Evolutionary conservation across 148 eudicot species (phyloP).

Genomic region (Vaccinium corymbosum): DNA sequence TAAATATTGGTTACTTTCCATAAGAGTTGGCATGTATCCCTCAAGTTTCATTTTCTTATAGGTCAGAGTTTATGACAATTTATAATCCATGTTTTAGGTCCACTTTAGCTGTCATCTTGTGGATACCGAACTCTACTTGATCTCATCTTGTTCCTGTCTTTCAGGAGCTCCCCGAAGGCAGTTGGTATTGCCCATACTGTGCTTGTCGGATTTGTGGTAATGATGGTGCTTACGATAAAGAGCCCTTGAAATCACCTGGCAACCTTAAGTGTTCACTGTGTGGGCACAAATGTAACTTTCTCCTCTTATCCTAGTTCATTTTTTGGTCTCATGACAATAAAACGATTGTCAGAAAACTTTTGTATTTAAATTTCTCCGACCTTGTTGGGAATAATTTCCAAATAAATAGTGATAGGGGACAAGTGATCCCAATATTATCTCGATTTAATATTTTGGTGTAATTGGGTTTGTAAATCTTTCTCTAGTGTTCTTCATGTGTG

Average conservation of each 20-base stretch:
- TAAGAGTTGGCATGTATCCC: constrained; percentile 5
- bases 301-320: constrained; percentile 19
- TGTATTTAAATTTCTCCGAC: not conserved
- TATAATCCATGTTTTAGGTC: not conserved
- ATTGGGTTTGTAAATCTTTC: constrained; percentile 2
- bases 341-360: not conserved
- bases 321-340: not conserved
- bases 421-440: not conserved
- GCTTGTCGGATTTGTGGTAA: constrained; percentile 65
- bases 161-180: constrained; percentile 94
- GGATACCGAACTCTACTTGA: not conserved
- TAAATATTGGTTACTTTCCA: not conserved
- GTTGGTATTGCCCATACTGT: constrained; percentile 84
- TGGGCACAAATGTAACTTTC: constrained; percentile 63
- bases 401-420: not conserved
- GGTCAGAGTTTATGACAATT: not conserved
- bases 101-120: not conserved
- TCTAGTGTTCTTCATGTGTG: not conserved
- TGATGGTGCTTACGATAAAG: constrained; percentile 48
- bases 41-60: not conserved
- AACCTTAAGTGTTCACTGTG: constrained; percentile 77
- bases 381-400: not conserved
- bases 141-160: constrained; percentile 22
- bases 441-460: not conserved
- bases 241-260: constrained; percentile 31